Evolutionary conservation across 768 basidiomycete genomes (phyloP).

Genomic region (Collybia nuda): DNA sequence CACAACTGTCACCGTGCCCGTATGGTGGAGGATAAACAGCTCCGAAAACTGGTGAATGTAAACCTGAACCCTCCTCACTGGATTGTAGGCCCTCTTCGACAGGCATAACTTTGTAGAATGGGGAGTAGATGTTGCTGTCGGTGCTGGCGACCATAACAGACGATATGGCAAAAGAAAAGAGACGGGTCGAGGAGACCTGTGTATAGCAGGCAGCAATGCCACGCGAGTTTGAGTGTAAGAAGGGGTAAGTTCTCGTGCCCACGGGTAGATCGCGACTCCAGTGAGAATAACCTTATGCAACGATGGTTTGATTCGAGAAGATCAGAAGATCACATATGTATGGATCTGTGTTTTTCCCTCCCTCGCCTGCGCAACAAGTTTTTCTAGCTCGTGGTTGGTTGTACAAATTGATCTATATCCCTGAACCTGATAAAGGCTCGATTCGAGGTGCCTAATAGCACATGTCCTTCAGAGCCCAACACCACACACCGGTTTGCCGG

Average conservation of each 20-base stretch:
- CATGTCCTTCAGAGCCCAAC: background rate
- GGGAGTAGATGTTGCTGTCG: constrained; percentile 55
- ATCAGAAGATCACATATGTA: constrained; percentile 35
- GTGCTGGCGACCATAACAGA: constrained; percentile 56
- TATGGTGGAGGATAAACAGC: constrained; percentile 43
- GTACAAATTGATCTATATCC: constrained; percentile 7
- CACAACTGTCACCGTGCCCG: constrained; percentile 38
- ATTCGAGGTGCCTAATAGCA: background rate
- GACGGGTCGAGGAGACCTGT: constrained; percentile 16
- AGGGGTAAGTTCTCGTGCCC: constrained; percentile 41
- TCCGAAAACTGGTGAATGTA: constrained; percentile 71
- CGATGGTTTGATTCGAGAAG: constrained; percentile 28
- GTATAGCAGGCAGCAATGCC: constrained; percentile 34
- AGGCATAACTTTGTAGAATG: constrained; percentile 50
- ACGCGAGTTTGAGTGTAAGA: constrained; percentile 43
- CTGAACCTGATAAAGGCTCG: constrained; percentile 1
- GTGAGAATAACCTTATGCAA: constrained; percentile 30
- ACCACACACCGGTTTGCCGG: constrained; percentile 6
- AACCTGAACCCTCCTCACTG: constrained; percentile 73
- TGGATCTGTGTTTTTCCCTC: constrained; percentile 14
- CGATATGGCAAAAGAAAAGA: constrained; percentile 26
- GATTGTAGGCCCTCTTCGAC: constrained; percentile 69
- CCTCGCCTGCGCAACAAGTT: constrained; percentile 5
- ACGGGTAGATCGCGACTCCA: constrained; percentile 32
- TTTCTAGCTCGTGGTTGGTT: background rate